phyloP scores from a whole-genome alignment of 768 basidiomycete genomes.

The Lanmaoa pseudosensibilis region DNA sequence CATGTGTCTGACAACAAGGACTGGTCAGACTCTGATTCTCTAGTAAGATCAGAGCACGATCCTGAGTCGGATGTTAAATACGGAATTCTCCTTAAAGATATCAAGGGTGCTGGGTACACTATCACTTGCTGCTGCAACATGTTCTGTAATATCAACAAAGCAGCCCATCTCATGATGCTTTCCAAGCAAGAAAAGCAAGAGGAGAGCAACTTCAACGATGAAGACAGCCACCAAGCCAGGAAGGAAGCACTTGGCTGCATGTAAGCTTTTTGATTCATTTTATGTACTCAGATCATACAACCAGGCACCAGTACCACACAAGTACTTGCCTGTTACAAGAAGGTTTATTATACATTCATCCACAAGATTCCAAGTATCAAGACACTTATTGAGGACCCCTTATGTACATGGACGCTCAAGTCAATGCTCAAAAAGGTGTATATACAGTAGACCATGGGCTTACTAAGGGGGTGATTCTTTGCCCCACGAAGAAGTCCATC shows the following conservation, averaged over 20 bases:
- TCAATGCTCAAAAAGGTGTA: background rate
- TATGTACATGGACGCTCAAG: background rate
- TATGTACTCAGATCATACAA: no score
- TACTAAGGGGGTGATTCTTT: no score
- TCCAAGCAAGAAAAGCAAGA: no score
- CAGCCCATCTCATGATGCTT: no score
- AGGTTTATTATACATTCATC: background rate
- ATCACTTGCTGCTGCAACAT: background rate
- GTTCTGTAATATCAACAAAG: background rate
- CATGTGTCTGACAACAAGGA: background rate
- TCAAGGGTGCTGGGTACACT: background rate
- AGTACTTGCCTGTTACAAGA: background rate
- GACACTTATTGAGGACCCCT: background rate
- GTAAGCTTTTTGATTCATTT: background rate
- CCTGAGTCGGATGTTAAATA: background rate
- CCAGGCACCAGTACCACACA: background rate
- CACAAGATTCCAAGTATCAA: background rate
- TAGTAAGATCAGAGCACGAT: background rate
- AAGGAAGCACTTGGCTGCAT: background rate
- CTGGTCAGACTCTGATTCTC: background rate
- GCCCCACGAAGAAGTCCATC: no score
- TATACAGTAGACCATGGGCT: no score
- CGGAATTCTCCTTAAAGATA: background rate
- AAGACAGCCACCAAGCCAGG: accelerated
- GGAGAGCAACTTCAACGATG: no score